Base-by-base conservation (phyloP, 2,329 filamentous ascomycete species). In the Orbilia brochopaga region DNA sequence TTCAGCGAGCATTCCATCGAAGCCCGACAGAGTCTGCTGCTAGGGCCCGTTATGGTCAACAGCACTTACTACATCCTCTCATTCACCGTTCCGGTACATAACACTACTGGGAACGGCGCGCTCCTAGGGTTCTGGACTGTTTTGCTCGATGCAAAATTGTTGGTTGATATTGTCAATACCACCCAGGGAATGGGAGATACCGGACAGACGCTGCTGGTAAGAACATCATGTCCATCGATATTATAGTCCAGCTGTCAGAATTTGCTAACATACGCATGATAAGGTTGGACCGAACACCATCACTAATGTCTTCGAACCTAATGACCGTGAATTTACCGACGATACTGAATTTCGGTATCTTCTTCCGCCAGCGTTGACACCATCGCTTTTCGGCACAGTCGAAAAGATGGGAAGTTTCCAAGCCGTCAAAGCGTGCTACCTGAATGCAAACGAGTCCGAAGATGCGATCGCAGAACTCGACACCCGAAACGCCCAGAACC, bases 11-110 rank as follows among this genome's bases (percentile, higher is more conserved):
- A 77, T 37, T 77, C 77, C 42, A 78, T 78, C 0, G 80, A 82
- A 50, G 74, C 76, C 15, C 78, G 78, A n/a, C 81, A 81, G 5
- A 86, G 86, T 0, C 81, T 96, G n/a, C 80, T 96, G 0, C 83
- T 95, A 0, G 92, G 92, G 0, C 92, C 92, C 0, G 82, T 90
- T 66, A 82, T 85, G 24, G 80, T 94, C 73, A 94, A 95, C 77
- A 81, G 85, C 53, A 86, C 86, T 0, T 90, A 88, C 74, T 90
- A 90, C 23, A 81, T 97, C 15, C 78, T 96, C 15, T 96, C 92
- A 1, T 82, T 96, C 67, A 96, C 92, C 0, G 80, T 93, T 17
- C 90, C 92, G 0, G 86, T 97, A 57, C 84, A 90, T 67, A 87
- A 89, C 77, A 89, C 88, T 74, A 83, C 83, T 5, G 57, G 52